Evolutionary conservation across 176 grass and related monocot genomes (phyloP).

Genomic region (Poa annua): DNA sequence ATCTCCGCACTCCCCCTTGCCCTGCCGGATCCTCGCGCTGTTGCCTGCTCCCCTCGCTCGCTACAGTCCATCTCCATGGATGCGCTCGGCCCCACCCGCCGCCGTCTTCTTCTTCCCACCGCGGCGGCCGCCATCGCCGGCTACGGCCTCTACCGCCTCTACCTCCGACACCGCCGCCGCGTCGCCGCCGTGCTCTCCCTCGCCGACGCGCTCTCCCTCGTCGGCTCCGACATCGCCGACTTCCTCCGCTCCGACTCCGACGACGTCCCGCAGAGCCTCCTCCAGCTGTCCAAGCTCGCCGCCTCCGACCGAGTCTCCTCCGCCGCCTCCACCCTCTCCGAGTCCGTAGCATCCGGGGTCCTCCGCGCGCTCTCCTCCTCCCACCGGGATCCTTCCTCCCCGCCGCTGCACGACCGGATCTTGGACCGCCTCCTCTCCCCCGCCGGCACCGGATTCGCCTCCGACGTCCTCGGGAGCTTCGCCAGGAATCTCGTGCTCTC

Average conservation of each 20-base stretch:
- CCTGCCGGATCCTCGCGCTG: not conserved
- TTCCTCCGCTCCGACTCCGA: constrained; percentile 80
- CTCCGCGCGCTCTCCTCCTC: constrained; percentile 46
- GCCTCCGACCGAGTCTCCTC: constrained; percentile 43
- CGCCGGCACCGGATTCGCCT: constrained; percentile 66
- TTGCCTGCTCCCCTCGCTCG: not conserved
- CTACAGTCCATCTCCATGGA: constrained; percentile 24
- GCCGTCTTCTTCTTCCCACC: constrained; percentile 40
- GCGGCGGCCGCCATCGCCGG: constrained; percentile 39
- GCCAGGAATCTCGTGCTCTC: constrained; percentile 67
- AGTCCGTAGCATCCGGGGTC: constrained; percentile 40
- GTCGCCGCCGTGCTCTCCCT: constrained; percentile 58
- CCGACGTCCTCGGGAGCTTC: constrained; percentile 70
- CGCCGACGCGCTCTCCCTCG: constrained; percentile 47
- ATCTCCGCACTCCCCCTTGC: not conserved
- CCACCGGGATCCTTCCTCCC: constrained; percentile 20
- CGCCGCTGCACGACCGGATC: constrained; percentile 56
- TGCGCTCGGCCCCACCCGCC: constrained; percentile 16
- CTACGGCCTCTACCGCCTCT: constrained; percentile 58
- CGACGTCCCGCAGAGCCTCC: constrained; percentile 61
- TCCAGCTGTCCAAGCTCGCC: constrained; percentile 83
- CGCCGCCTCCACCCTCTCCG: constrained; percentile 40
- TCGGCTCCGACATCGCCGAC: constrained; percentile 62
- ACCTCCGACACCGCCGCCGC: constrained; percentile 49
- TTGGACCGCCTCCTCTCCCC: constrained; percentile 74